A percentile compares a stretch with the other conserved stretches of the same genome.
Evolutionary conservation across 2,329 filamentous ascomycete species (phyloP).

Genomic region (Aspergillus amoenus): DNA sequence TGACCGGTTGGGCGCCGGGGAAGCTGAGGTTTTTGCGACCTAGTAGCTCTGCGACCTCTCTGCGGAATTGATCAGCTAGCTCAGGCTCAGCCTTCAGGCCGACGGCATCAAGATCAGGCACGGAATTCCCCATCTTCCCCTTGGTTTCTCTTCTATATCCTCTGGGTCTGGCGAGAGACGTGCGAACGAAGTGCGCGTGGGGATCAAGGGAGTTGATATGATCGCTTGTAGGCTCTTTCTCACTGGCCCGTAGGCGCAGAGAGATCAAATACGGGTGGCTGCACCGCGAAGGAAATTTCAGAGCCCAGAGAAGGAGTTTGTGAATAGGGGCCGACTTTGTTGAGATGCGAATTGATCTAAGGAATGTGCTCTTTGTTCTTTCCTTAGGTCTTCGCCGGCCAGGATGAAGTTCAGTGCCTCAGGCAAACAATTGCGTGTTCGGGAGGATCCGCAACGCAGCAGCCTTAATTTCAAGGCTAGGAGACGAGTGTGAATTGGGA

Average conservation of each 20-base stretch:
- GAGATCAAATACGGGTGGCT: constrained; percentile 3
- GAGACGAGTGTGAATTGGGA: background rate
- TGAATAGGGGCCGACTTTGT: background rate
- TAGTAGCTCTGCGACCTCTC: constrained; percentile 74
- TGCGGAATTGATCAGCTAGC: constrained; percentile 63
- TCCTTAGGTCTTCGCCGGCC: background rate
- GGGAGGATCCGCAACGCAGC: background rate
- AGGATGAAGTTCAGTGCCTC: constrained; percentile 18
- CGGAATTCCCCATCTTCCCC: constrained; percentile 36
- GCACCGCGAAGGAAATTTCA: constrained; percentile 5
- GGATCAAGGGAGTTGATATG: constrained; percentile 3
- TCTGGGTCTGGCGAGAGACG: constrained; percentile 6
- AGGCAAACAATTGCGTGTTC: constrained; percentile 20
- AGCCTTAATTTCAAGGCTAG: background rate
- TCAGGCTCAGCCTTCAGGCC: constrained; percentile 66
- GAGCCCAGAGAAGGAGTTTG: background rate
- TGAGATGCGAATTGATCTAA: constrained; percentile 4
- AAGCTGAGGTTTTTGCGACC: constrained; percentile 68
- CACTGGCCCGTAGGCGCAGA: constrained; percentile 25
- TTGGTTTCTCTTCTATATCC: background rate
- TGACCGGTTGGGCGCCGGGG: constrained; percentile 91
- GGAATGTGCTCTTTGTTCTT: constrained; percentile 5
- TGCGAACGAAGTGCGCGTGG: constrained; percentile 1
- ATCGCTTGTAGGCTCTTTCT: constrained; percentile 6
- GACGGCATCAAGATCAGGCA: constrained; percentile 42